Evolutionary conservation across 441 rosid genomes (phyloP), one percentile per base, ranked within the genome.

Genomic region (Aleurites moluccanus): DNA sequence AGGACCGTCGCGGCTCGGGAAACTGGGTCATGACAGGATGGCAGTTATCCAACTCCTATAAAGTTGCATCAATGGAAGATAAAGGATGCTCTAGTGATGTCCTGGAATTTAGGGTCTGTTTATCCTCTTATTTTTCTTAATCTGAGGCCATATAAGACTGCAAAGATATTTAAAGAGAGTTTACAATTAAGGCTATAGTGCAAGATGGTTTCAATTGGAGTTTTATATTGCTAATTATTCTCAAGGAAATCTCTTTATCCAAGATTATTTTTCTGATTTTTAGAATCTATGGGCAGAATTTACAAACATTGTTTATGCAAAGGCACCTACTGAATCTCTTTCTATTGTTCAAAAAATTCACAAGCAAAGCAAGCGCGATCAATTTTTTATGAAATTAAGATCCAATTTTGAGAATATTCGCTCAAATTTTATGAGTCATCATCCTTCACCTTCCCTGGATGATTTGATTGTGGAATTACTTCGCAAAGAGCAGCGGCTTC

Each of bases 401-500:
- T 33, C 3, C 4, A 5, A 33, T 3, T 33, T 33, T 33, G 35
- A 33, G 35, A 5, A 0, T 33, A 5, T 61, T 61, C 42, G n/a
- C 20, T 61, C 65, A 1, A 61, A 27, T 61, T 30, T 61, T 28
- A 61, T 27, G 20, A 27, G 9, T 61, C 42, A 3, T 2, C n/a
- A 10, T 14, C 42, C 65, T 13, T 61, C 65, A 27, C 65, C 65
- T 6, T 61, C 21, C 8, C 28, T 61, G 28, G 65, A 61, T 16
- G 13, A 28, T 61, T 61, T 42, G 28, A 28, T 61, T 30, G 18
- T 42, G 0, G 77, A 73, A n/a, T 28, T 78, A 28, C 74, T 78
- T 50, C 45, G 40, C 10, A 40, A 61, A n/a, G n/a, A 33, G 35
- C 35, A 61, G 3, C 40, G 40, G 11, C 40, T 61, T 61, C 65